Conservation (phyloP, 768 basidiomycete genomes). For the Stropharia rugosoannulata region DNA sequence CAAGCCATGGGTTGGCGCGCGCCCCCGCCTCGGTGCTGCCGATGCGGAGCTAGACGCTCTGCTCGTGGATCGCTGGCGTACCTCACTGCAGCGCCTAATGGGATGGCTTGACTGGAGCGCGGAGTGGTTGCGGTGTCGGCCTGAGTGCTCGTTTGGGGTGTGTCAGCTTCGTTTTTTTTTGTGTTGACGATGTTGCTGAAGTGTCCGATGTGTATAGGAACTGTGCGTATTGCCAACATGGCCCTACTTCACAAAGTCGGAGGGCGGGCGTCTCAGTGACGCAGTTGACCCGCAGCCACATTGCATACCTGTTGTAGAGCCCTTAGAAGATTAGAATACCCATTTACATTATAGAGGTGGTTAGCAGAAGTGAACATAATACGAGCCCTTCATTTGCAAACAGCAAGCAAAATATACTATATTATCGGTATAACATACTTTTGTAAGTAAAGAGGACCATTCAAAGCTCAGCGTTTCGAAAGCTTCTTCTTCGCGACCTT, state of each 20-base stretch:
- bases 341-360: no score
- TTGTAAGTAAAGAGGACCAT: neutral
- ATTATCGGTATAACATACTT: neutral
- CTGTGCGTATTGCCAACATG: conserved; percentile 44
- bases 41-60: neutral
- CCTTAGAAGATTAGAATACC: neutral
- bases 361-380: no score
- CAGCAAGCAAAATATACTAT: no score
- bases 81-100: conserved; percentile 36
- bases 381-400: no score
- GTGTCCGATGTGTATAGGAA: conserved; percentile 25
- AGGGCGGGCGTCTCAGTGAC: neutral
- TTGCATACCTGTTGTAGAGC: conserved; percentile 1
- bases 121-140: conserved; percentile 46
- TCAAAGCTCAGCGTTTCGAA: conserved; percentile 3
- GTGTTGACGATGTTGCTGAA: neutral
- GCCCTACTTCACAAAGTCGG: conserved; percentile 29
- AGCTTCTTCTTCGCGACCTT: conserved; percentile 40
- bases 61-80: conserved; percentile 27
- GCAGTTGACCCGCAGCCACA: conserved; percentile 3
- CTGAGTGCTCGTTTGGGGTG: conserved; percentile 46
- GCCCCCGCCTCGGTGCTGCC: neutral
- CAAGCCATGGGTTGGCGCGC: neutral
- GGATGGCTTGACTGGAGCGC: conserved; percentile 50
- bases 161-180: conserved; percentile 10